Evolutionary conservation across 2,329 filamentous ascomycete genomes (phyloP), one percentile per base, ranked within the genome.

Genomic region (Pleomassaria siparia): DNA sequence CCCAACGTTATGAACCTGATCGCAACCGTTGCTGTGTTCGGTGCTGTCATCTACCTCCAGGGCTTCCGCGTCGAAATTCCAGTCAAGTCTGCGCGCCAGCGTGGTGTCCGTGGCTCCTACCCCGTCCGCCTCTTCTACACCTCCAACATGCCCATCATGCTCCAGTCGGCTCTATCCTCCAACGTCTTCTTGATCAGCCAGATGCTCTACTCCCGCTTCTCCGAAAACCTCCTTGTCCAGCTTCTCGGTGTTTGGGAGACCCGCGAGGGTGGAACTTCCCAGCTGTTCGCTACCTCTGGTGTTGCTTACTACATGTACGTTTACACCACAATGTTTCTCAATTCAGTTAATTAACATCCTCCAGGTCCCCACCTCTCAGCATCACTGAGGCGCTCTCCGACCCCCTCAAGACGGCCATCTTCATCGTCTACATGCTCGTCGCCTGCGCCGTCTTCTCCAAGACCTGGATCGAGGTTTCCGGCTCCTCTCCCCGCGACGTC

Each of bases 81-180:
- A 55, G 94, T 99, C 83, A 99, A 99, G 86, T 96, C 91, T 51
- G 92, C 91, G 65, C 91, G 94, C 78, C 94, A 99, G 84, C 91
- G 94, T 82, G 94, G 94, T 76, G 94, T 95, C 73, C 92, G 94
- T 67, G 95, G 92, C 69, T 95, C 91, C 32, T 99, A 97, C 84
- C 94, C 94, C 67, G 85, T 99, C 74, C 92, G 95, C 70, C 89
- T 99, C 51, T 99, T 99, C 85, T 99, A 99, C 81, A 99, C 94
- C 72, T 96, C 91, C 74, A 99, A 99, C 87, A 99, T 99, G 95
- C 94, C 94, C 71, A 99, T 99, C 78, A 99, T 99, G 94, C 83
- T 99, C 74, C 95, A 99, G 81, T 97, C 92, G 40, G 94, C 94
- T 63, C 85, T 99, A 62, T 96, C 90, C 60, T 96, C 92, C 82